Base-by-base conservation (phyloP, 1,284 basidiomycete genomes). In the Trametes hirsuta region DNA sequence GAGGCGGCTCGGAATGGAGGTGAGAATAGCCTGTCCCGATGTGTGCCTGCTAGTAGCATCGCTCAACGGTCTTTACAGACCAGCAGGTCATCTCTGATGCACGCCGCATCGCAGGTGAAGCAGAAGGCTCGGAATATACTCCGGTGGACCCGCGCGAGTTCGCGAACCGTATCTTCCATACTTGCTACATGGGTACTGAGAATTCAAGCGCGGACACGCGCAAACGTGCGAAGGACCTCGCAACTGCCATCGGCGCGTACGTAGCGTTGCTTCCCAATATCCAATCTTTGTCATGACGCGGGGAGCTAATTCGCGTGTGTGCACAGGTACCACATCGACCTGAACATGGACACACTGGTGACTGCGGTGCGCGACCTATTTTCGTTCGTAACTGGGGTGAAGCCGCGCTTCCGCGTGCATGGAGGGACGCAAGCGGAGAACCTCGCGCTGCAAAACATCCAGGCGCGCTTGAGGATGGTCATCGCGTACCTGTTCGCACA, bases 181-280 rank as follows among this genome's bases (percentile, higher is more conserved):
- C 97, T 0, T 98, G 95, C 76, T 99, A 98, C 76, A 99, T 99
- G 97, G 97, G 97, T 11, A 99, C 97, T 0, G 93, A 96, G 74
- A 97, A 99, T 74, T 98, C 95, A 10, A 93, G 90, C 64, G 75
- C 75, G 1, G 97, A 98, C 67, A 99, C 97, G 8, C 81, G 95
- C 12, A 77, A 82, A 63, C 83, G 97, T 37, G 97, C 97, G 2
- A 95, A 92, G 72, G 86, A 91, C 49, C 84, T 99, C 6, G 88
- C 93, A 2, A 80, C 87, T 52, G 91, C 93, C 0, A 97, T 99
- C 59, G 96, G 97, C 69, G 90, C 91, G 93, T 93, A 68, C 39
- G 59, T 42, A 30, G 30, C 12, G 1, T 5, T 47, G n/a, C 18
- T n/a, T 4, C 22, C 4, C 24, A 44, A 34, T 8, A 8, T 12